Evolutionary conservation across 768 basidiomycete species (phyloP).

Genomic region (Trametes sanguinea): DNA sequence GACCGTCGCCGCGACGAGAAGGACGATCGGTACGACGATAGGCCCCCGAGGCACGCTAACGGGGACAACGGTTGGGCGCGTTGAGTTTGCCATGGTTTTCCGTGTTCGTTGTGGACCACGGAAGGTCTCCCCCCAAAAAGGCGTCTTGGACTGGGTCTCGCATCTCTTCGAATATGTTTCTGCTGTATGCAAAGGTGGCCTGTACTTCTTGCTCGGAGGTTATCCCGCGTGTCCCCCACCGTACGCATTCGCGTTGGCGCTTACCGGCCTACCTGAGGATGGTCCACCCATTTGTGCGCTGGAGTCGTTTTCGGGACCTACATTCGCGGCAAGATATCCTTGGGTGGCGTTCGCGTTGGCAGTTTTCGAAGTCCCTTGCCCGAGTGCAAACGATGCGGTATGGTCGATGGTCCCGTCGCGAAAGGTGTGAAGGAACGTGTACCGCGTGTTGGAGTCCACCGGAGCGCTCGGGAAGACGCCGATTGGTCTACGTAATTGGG

Average conservation of each 20-base stretch:
- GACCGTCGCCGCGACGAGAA: slow-evolving; percentile 83
- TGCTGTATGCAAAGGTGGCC: slow-evolving; percentile 28
- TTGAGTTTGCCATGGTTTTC: slow-evolving; percentile 27
- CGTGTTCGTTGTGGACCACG: slow-evolving; percentile 25
- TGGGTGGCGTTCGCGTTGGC: neutral
- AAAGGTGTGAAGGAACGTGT: no score
- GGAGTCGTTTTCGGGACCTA: slow-evolving; percentile 1
- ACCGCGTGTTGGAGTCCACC: neutral
- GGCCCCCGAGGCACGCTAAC: slow-evolving; percentile 70
- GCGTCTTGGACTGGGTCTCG: slow-evolving; percentile 30
- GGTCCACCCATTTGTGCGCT: slow-evolving; percentile 13
- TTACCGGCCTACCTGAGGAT: slow-evolving; percentile 19
- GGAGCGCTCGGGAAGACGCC: slow-evolving; percentile 15
- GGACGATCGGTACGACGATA: slow-evolving; percentile 79
- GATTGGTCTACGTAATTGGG: neutral
- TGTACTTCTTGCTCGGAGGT: slow-evolving; percentile 29
- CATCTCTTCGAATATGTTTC: slow-evolving; percentile 23
- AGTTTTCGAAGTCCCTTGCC: neutral
- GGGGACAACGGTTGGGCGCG: slow-evolving; percentile 55
- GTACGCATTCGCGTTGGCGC: slow-evolving; percentile 15
- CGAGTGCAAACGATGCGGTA: neutral
- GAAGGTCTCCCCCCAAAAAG: slow-evolving; percentile 23
- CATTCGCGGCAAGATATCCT: slow-evolving; percentile 4
- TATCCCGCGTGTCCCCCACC: slow-evolving; percentile 24
- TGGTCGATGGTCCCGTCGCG: no score